Conservation (phyloP, 1,284 basidiomycete genomes). For the Neolentinus lepideus region DNA sequence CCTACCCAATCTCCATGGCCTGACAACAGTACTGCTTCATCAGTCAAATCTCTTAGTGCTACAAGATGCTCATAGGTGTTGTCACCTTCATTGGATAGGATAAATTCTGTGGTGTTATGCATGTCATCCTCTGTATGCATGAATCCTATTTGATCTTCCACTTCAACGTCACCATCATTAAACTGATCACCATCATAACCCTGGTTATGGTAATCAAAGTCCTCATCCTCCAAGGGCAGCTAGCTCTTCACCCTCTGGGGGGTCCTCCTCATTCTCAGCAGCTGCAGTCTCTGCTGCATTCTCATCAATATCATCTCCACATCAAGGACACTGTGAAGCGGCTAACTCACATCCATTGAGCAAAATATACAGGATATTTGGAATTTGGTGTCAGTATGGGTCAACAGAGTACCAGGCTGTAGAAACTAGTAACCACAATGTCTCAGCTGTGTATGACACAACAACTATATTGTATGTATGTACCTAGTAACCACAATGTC, state of each 20-base stretch:
- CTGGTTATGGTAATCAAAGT: no score
- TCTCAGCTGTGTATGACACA: no score
- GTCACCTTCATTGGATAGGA: not conserved
- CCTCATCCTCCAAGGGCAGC: no score
- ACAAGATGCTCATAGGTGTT: not conserved
- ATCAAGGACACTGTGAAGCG: no score
- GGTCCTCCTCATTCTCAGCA: not conserved
- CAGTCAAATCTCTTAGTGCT: not conserved
- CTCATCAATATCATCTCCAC: not conserved
- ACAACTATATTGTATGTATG: no score
- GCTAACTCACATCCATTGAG: no score
- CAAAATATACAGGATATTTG: no score
- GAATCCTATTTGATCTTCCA: not conserved
- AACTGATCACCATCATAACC: not conserved
- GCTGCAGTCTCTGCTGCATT: not conserved
- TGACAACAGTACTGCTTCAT: not conserved
- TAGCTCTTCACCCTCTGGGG: not conserved
- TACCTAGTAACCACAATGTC: no score
- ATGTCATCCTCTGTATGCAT: not conserved
- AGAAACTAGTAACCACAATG: no score
- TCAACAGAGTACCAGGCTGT: no score
- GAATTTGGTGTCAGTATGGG: no score
- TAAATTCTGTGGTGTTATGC: not conserved
- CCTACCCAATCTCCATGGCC: not conserved
- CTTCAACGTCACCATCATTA: not conserved